phyloP scores from a whole-genome alignment of 768 basidiomycete genomes.

The Suillus cothurnatus region DNA sequence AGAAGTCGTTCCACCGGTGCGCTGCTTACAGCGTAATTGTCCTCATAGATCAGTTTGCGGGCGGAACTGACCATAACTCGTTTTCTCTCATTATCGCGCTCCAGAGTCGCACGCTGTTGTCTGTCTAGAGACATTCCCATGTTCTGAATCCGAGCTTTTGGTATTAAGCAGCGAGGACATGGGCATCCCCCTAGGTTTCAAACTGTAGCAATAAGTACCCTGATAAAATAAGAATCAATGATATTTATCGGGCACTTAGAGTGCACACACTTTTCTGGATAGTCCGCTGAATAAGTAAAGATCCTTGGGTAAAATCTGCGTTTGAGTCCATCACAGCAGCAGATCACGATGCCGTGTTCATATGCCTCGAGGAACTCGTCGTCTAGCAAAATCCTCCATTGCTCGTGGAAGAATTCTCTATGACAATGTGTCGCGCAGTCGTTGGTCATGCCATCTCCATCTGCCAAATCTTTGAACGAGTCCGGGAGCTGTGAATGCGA shows the following conservation, averaged over 20 bases:
- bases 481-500: not conserved
- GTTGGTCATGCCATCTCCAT: not conserved
- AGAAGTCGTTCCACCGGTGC: not conserved
- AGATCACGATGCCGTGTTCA: slow-evolving; percentile 20
- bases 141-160: slow-evolving; percentile 10
- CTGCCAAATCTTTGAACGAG: not conserved
- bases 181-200: slow-evolving; percentile 27
- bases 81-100: not conserved
- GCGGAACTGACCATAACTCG: no score
- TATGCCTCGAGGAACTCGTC: slow-evolving; percentile 23
- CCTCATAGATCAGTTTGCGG: not conserved
- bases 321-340: slow-evolving; percentile 18
- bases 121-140: slow-evolving; percentile 15
- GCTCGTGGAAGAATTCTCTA: slow-evolving; percentile 23
- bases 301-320: slow-evolving; percentile 22
- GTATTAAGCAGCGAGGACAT: slow-evolving; percentile 29
- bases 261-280: slow-evolving; percentile 32
- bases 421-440: slow-evolving; percentile 14
- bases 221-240: not conserved
- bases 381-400: slow-evolving; percentile 20
- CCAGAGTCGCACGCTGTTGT: not conserved
- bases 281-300: slow-evolving; percentile 27
- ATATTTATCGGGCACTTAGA: fast-evolving
- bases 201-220: slow-evolving; percentile 25
- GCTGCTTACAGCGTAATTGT: not conserved